These are phyloP conservation scores for Candida tetrigidarum DNA, from an alignment of 1,139 yeast genomes.

Conservation along the genomic window DNA sequence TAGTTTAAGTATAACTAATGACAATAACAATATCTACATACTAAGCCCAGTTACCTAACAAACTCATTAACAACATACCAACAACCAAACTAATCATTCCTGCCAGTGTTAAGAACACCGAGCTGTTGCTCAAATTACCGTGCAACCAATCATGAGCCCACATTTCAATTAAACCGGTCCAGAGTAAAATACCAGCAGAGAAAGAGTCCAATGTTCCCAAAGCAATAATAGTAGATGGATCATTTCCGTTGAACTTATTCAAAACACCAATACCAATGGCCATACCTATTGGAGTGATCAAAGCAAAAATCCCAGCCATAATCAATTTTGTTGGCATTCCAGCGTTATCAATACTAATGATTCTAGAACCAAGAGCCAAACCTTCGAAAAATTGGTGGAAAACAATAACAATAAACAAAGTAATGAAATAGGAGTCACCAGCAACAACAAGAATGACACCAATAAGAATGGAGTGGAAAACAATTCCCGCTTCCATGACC, in stretches of 20 bases:
- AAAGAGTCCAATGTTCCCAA: conserved; percentile 38
- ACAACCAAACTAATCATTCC: conserved; percentile 28
- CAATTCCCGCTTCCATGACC: conserved; percentile 44
- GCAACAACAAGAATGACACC: conserved; percentile 44
- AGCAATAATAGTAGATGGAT: conserved; percentile 32
- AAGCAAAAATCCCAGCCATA: conserved; percentile 32
- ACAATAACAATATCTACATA: no score
- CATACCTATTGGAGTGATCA: conserved; percentile 43
- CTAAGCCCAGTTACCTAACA: conserved; percentile 45
- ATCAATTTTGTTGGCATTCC: conserved; percentile 24
- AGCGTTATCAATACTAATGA: conserved; percentile 41
- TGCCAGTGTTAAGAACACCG: conserved; percentile 22
- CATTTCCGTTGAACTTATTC: conserved; percentile 32
- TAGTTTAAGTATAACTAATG: no score
- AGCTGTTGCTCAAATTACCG: conserved; percentile 28
- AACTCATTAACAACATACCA: conserved; percentile 42
- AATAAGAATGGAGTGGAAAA: conserved; percentile 46
- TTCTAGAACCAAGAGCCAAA: conserved; percentile 43
- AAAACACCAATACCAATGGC: conserved; percentile 42
- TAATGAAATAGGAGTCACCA: conserved; percentile 36
- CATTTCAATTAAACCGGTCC: conserved; percentile 40
- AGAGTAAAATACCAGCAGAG: conserved; percentile 39
- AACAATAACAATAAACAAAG: conserved; percentile 41
- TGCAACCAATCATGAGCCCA: conserved; percentile 38
- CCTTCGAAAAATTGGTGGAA: conserved; percentile 51